Evolutionary conservation across 371 early-diverging fungal species (phyloP).

Genomic region (Rhizopus sp.): DNA sequence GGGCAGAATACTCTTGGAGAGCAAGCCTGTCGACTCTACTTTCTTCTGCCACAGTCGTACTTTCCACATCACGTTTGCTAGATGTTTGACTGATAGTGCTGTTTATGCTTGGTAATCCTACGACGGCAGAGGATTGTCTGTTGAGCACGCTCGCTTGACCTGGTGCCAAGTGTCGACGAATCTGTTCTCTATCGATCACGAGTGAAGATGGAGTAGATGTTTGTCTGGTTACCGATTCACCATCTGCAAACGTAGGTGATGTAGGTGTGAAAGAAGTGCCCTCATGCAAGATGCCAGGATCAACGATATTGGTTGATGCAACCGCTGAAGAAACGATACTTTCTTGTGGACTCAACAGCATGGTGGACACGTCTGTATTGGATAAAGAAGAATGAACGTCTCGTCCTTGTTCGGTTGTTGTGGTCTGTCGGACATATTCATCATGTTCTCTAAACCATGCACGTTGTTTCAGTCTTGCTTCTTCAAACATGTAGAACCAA

Average conservation of each 20-base stretch:
- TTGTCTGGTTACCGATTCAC: neutral
- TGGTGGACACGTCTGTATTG: slow-evolving; percentile 25
- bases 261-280: slow-evolving; percentile 2
- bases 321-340: slow-evolving; percentile 5
- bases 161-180: slow-evolving; percentile 24
- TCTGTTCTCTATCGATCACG: slow-evolving; percentile 23
- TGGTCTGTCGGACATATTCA: slow-evolving; percentile 5
- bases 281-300: slow-evolving; percentile 14
- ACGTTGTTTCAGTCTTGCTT: slow-evolving; percentile 43
- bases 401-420: slow-evolving; percentile 5
- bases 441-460: slow-evolving; percentile 25
- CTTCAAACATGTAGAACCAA: slow-evolving; percentile 51
- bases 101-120: neutral
- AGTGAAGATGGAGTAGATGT: neutral
- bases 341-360: slow-evolving; percentile 8
- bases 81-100: neutral
- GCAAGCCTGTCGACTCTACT: neutral
- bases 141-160: slow-evolving; percentile 14
- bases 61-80: slow-evolving; percentile 1
- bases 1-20: neutral
- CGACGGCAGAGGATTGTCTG: slow-evolving; percentile 1
- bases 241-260: neutral
- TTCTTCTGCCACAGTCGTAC: neutral
- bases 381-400: slow-evolving; percentile 12
- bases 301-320: slow-evolving; percentile 20